A percentile compares a stretch with the other conserved stretches of the same genome.
These are phyloP conservation scores for Acanthamoeba pearcei DNA, from an alignment of 208 protist genomes.

Conservation along the genomic window DNA sequence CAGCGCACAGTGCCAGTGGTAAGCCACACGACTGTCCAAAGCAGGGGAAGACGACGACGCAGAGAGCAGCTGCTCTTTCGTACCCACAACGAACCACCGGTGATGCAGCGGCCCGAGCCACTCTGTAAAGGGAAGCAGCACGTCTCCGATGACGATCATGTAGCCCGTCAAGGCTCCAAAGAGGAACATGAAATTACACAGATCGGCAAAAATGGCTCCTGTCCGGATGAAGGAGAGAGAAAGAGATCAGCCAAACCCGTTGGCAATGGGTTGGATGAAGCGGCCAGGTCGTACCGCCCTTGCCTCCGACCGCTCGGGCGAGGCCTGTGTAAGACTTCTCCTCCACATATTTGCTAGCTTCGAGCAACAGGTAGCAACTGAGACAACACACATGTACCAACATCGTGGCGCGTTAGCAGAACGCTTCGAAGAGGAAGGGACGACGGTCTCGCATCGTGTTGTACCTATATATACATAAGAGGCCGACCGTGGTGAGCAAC, in stretches of 20 bases:
- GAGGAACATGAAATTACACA: conserved; percentile 22
- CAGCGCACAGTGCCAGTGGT: not conserved
- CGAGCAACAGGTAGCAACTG: conserved; percentile 12
- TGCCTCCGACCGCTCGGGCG: not conserved
- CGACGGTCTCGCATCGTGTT: too few relatives aligned
- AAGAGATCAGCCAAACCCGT: not conserved
- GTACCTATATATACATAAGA: conserved; percentile 26
- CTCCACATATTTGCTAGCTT: conserved; percentile 10
- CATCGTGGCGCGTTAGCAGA: too few relatives aligned
- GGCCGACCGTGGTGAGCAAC: conserved; percentile 10
- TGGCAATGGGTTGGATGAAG: not conserved
- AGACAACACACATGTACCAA: not conserved
- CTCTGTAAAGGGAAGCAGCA: conserved; percentile 30
- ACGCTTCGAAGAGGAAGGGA: too few relatives aligned
- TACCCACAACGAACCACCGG: conserved; percentile 29
- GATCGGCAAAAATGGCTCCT: conserved; percentile 32
- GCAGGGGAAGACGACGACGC: not conserved
- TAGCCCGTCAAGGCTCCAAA: conserved; percentile 45
- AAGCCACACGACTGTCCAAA: not conserved
- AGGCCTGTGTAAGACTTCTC: conserved; percentile 32
- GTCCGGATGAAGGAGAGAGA: not conserved
- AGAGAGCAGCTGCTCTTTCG: not conserved
- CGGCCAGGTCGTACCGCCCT: not conserved
- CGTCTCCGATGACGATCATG: conserved; percentile 62
- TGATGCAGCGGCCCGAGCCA: conserved; percentile 23